Evolutionary conservation across 2,329 filamentous ascomycete species (phyloP).

Genomic region (Akanthomyces uredinophilus): DNA sequence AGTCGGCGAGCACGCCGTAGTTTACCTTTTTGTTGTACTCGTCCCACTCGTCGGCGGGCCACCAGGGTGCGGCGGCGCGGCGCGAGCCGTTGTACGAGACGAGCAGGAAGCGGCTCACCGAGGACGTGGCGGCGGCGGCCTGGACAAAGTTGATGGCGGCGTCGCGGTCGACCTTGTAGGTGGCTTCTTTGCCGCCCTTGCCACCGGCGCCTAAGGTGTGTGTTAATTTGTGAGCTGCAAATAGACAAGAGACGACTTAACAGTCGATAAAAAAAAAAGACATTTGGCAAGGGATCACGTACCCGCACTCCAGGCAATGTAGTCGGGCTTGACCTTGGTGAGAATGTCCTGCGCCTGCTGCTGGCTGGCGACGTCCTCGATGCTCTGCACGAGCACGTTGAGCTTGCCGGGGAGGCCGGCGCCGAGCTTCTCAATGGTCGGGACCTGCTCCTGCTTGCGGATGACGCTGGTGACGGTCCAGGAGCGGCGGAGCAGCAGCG

Average conservation of each 20-base stretch:
- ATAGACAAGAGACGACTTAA: no score
- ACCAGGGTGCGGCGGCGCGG: conserved; percentile 49
- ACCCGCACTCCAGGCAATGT: conserved; percentile 66
- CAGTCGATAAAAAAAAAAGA: no score
- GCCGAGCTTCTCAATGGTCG: conserved; percentile 58
- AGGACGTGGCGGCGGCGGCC: conserved; percentile 49
- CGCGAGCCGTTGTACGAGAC: conserved; percentile 57
- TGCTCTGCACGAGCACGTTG: conserved; percentile 62
- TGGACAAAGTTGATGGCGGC: conserved; percentile 59
- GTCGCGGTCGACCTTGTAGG: conserved; percentile 56
- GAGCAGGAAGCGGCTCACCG: conserved; percentile 58
- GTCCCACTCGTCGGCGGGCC: conserved; percentile 46
- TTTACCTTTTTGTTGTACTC: conserved; percentile 37
- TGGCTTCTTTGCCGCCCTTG: conserved; percentile 51
- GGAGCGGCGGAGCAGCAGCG: conserved; percentile 65
- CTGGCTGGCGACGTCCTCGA: conserved; percentile 65
- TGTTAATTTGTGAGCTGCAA: neutral
- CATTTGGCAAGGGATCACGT: conserved; percentile 18
- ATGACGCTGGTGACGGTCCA: conserved; percentile 78
- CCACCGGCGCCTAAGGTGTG: conserved; percentile 47
- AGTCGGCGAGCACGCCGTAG: conserved; percentile 40
- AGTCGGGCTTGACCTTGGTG: conserved; percentile 56
- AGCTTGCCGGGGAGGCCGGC: conserved; percentile 57
- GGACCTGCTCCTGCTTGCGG: conserved; percentile 63
- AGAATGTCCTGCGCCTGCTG: conserved; percentile 59